These are phyloP conservation scores for Fusarium mundagurra DNA, from an alignment of 2,329 filamentous ascomycete genomes.

Conservation along the genomic window DNA sequence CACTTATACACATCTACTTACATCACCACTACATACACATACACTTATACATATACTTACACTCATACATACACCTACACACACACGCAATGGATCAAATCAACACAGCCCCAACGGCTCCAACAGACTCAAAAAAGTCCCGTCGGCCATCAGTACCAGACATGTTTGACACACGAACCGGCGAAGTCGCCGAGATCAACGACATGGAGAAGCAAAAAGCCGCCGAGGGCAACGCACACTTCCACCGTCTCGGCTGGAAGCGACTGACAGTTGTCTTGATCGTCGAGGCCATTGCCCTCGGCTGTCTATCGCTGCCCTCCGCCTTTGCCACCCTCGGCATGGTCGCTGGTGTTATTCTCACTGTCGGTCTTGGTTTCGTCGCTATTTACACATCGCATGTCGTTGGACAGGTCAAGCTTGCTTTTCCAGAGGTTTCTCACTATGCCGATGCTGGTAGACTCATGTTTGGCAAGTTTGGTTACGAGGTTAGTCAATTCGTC, in stretches of 20 bases:
- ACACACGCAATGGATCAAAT: slow-evolving; percentile 32
- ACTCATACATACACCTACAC: neutral
- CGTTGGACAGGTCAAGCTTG: slow-evolving; percentile 60
- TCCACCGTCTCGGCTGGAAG: slow-evolving; percentile 66
- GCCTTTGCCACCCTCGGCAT: slow-evolving; percentile 65
- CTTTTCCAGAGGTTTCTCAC: slow-evolving; percentile 66
- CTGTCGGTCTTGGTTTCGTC: slow-evolving; percentile 54
- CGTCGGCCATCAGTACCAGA: slow-evolving; percentile 30
- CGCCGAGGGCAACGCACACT: slow-evolving; percentile 57
- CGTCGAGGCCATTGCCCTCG: slow-evolving; percentile 66
- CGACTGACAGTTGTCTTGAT: slow-evolving; percentile 65
- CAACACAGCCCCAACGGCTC: slow-evolving; percentile 9
- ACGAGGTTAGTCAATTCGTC: slow-evolving; percentile 52
- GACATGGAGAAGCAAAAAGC: slow-evolving; percentile 60
- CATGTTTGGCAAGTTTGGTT: slow-evolving; percentile 67
- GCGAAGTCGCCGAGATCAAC: slow-evolving; percentile 52
- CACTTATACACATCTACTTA: neutral
- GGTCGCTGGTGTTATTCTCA: slow-evolving; percentile 58
- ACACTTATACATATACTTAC: neutral
- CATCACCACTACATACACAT: neutral
- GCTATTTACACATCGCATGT: slow-evolving; percentile 60
- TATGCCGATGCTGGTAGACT: slow-evolving; percentile 75
- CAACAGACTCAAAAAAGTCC: slow-evolving; percentile 16
- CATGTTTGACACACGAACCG: slow-evolving; percentile 43
- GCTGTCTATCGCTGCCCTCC: slow-evolving; percentile 60